Base-by-base conservation (phyloP, 2,329 filamentous ascomycete genomes). In the Periglandula ipomoeae region DNA sequence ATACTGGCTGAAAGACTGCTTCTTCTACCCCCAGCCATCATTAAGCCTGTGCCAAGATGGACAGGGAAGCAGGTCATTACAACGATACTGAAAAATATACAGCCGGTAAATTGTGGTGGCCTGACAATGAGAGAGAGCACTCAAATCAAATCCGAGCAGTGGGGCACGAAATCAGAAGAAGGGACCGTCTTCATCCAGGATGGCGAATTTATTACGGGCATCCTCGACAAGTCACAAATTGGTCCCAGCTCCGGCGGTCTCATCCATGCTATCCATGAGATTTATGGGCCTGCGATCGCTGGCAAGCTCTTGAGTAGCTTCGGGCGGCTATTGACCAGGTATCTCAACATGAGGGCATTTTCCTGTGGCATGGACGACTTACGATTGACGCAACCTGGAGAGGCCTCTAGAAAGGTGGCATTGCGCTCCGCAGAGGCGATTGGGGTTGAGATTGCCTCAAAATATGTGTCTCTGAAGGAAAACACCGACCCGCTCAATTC, bases 281-380 rank as follows among this genome's bases (percentile, higher is more conserved):
- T 90, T 1, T 96, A 96, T 62, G 93, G 94, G 2, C 85, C 93
- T 50, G 85, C 84, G 15, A 77, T 85, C 54, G 91, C 93, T 19
- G 91, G 93, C 30, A 89, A 88, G 61, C 73, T 95, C 9, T 79
- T 98, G 47, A 94, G 89, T 72, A 85, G 91, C 57, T 75, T 98
- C 48, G 93, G 93, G 47, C 82, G 93, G 49, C 75, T 98, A 23
- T 70, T 98, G 54, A 98, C 93, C 0, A 85, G 90, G 59, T 85
- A 90, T 55, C 75, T 97, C 52, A 87, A 93, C 61, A 95, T 96
- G 83, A 80, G 90, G 46, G 93, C 91, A 2, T 97, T 97, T 65
- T 93, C 88, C 55, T 98, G 93, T 65, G 94, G 94, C 63, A 95
- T 98, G 68, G 91, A 98, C 60, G 94, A 98, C 73, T 74, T 98